Base-by-base conservation (phyloP, 345 rosid genomes). In the Luvunga scandens region DNA sequence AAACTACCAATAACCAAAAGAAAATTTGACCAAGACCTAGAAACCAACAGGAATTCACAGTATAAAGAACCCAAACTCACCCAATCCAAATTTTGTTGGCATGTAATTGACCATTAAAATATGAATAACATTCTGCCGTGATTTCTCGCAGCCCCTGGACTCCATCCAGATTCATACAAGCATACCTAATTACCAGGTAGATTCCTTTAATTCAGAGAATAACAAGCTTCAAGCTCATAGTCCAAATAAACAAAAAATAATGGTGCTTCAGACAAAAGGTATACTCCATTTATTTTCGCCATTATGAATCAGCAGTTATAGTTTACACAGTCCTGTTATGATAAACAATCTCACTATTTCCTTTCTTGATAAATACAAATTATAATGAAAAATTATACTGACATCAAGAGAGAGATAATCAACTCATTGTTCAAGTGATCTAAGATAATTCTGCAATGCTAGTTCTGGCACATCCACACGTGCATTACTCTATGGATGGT, bases 1-100 rank as follows among this genome's bases (percentile, higher is more conserved):
- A 50, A 82, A 62, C 73, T 69, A 33, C 25, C 25, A 57, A 30
- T 21, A 31, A 71, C 60, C 19, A 48, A 79, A 75, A 73, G 38
- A 77, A 66, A 72, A 22, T 19, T 22, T 38, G 72, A 76, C 62
- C 48, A 9, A 57, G 60, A 45, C 48, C 34, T 65, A n/a, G 57
- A 61, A 57, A 53, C 13, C 21, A 48, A 60, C 4, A 30, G 24
- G 77, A 66, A 25, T 76, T 75, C 25, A 45, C 71, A 80, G 27
- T 33, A 77, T 22, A 45, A 64, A 24, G 36, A 66, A 61, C 39
- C 53, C 42, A 64, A 64, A 78, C 94, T 89, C 74, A 93, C 98
- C 98, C 97, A 39, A 89, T 92, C 98, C 98, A 93, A 68, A 93
- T 90, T 82, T 73, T 88, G 82, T 93, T 93, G 74, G 88, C 91